Conservation (phyloP, 2,329 filamentous ascomycete genomes). For the Fusarium sp. region DNA sequence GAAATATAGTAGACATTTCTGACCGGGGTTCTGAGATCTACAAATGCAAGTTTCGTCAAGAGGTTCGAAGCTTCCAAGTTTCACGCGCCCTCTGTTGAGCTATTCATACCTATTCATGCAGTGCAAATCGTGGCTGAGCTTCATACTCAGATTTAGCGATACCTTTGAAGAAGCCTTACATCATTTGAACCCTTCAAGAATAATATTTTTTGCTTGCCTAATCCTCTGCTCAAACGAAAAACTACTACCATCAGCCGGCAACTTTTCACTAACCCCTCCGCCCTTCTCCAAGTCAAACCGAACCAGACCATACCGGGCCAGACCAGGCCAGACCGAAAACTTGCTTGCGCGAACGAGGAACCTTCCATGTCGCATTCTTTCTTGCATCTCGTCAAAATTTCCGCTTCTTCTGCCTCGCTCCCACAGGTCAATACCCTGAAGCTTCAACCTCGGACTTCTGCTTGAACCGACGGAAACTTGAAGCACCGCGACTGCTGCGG, state of each 20-base stretch:
- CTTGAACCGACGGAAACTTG: not conserved
- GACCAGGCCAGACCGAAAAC: slow-evolving; percentile 2
- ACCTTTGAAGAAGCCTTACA: not conserved
- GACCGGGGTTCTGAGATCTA: not conserved
- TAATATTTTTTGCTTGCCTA: not conserved
- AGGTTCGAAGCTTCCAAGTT: not conserved
- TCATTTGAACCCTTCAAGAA: not conserved
- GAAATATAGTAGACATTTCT: not conserved
- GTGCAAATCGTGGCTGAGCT: not conserved
- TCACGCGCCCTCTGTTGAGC: not conserved
- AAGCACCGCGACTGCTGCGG: not conserved
- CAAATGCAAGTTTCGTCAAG: not conserved
- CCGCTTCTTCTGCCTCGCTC: not conserved
- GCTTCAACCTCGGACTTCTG: not conserved
- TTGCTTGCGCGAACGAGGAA: slow-evolving; percentile 3
- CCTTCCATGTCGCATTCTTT: slow-evolving; percentile 12
- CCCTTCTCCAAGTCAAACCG: slow-evolving; percentile 29
- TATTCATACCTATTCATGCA: not conserved
- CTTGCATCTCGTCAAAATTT: slow-evolving; percentile 18
- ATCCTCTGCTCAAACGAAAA: not conserved
- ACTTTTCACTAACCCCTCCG: slow-evolving; percentile 5
- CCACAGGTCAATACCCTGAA: not conserved
- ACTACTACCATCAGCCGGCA: slow-evolving; percentile 8
- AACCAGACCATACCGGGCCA: not conserved
- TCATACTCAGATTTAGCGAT: not conserved